Percentiles rank a stretch among this genome's conserved stretches.
These are phyloP conservation scores for Sinapis alba DNA, from an alignment of 441 rosid species.

Conservation along the genomic window DNA sequence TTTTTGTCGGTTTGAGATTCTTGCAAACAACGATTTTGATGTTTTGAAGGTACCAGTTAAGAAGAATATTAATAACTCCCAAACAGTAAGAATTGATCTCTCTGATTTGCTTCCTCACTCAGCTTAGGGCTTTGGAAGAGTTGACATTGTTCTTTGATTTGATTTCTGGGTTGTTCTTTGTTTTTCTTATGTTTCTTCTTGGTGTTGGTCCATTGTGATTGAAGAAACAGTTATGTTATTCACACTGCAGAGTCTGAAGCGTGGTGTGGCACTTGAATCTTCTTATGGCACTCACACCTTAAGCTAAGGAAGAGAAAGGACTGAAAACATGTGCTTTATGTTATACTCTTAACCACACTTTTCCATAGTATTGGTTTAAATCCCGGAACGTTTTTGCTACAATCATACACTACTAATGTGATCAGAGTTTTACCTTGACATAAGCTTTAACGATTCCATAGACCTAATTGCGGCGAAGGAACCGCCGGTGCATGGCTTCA, in stretches of 20 bases:
- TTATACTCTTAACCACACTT: background rate
- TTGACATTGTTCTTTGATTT: too few relatives aligned
- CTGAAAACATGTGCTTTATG: background rate
- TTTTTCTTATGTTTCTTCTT: too few relatives aligned
- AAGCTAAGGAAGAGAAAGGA: background rate
- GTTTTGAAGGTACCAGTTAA: background rate
- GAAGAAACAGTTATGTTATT: too few relatives aligned
- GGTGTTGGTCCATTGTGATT: too few relatives aligned
- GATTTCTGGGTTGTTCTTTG: too few relatives aligned
- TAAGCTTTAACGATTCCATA: slow-evolving; percentile 64
- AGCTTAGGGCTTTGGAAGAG: too few relatives aligned
- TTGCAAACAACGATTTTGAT: background rate
- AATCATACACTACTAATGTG: background rate
- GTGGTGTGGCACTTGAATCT: too few relatives aligned
- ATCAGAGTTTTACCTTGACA: slow-evolving; percentile 46
- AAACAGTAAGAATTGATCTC: background rate
- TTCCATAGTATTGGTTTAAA: background rate
- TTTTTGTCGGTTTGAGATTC: background rate
- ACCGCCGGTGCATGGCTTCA: slow-evolving; percentile 51
- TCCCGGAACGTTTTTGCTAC: background rate
- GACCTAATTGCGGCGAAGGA: slow-evolving; percentile 61
- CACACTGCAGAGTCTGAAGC: too few relatives aligned
- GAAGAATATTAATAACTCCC: background rate
- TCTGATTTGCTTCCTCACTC: too few relatives aligned
- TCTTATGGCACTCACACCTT: too few relatives aligned